These are phyloP conservation scores for Aspergillus felis DNA, from an alignment of 2,329 filamentous ascomycete genomes.

Conservation along the genomic window DNA sequence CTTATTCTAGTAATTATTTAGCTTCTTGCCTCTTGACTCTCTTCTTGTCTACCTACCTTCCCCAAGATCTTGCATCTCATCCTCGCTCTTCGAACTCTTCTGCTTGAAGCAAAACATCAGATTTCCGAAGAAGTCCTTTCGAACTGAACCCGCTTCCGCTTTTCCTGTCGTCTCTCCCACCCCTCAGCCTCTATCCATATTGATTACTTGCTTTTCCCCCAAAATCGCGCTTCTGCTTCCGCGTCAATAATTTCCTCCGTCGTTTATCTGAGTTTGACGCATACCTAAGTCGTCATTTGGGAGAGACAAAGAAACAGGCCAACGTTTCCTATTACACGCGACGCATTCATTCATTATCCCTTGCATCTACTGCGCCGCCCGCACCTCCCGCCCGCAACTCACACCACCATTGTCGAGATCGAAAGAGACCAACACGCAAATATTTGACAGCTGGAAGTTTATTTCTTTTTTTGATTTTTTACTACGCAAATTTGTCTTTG, in stretches of 20 bases:
- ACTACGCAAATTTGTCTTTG: conserved; percentile 3
- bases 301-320: conserved; percentile 4
- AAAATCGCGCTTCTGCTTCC: background rate
- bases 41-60: background rate
- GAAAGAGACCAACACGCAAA: conserved; percentile 4
- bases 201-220: background rate
- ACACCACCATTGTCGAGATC: conserved; percentile 17
- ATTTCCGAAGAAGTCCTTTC: conserved; percentile 12
- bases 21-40: background rate
- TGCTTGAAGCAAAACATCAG: background rate
- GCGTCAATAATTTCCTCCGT: background rate
- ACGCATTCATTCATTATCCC: conserved; percentile 25
- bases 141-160: conserved; percentile 14
- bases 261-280: background rate
- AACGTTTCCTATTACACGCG: conserved; percentile 27
- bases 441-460: conserved; percentile 13
- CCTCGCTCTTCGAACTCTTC: conserved; percentile 13
- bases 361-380: conserved; percentile 27
- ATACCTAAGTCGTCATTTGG: background rate
- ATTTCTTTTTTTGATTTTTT: conserved; percentile 4
- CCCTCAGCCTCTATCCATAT: background rate
- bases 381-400: conserved; percentile 17
- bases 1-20: background rate
- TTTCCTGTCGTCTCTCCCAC: conserved; percentile 7
- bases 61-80: conserved; percentile 10